phyloP scores from a whole-genome alignment of 176 grass and related monocot species.

The Carex pumila region DNA sequence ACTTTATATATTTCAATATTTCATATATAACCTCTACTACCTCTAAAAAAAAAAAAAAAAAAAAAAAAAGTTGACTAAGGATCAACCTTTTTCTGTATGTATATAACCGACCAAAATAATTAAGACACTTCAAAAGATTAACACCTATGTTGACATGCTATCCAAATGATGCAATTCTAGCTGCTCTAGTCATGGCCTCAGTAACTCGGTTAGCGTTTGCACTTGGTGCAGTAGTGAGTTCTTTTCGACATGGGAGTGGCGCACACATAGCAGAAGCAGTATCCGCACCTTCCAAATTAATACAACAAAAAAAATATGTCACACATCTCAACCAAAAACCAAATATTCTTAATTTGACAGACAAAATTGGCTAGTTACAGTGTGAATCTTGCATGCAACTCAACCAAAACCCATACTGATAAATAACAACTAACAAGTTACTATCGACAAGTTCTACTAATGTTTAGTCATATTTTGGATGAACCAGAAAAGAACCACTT shows the following conservation, averaged over 20 bases:
- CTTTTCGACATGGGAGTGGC: conserved; percentile 48
- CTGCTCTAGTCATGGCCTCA: not conserved
- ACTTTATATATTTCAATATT: not conserved
- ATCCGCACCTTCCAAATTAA: conserved; percentile 40
- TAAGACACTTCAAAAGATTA: not conserved
- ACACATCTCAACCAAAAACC: too few species aligned
- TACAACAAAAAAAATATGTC: not conserved
- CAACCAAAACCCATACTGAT: not conserved
- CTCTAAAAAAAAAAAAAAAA: too few species aligned
- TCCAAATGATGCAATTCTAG: not conserved
- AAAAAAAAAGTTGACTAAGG: not conserved
- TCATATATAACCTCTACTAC: not conserved
- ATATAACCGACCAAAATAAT: not conserved
- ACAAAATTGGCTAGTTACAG: not conserved
- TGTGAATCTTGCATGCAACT: not conserved
- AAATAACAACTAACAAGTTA: not conserved
- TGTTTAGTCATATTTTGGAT: not conserved
- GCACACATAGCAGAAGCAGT: conserved; percentile 78
- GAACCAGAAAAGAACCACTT: not conserved
- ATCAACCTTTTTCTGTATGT: not conserved
- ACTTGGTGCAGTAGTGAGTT: conserved; percentile 39
- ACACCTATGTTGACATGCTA: not conserved
- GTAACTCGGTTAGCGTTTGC: not conserved
- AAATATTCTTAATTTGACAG: not conserved
- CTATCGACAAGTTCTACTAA: not conserved